These are phyloP conservation scores for Brassica cretica DNA, from an alignment of 345 rosid genomes.

Conservation along the genomic window DNA sequence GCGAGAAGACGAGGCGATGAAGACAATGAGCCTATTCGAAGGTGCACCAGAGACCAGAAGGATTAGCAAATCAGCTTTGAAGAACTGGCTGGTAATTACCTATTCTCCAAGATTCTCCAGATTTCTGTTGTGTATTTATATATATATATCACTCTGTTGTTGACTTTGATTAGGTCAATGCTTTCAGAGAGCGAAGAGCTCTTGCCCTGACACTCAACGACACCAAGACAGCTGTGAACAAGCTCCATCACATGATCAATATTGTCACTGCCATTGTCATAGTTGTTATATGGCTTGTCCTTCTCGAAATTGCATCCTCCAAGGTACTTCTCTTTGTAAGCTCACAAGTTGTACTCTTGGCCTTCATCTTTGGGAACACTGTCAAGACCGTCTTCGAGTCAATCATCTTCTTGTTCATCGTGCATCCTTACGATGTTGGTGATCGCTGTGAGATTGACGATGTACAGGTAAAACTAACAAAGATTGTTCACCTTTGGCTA, in stretches of 20 bases:
- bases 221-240: conserved; percentile 91
- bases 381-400: conserved; percentile 87
- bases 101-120: neutral
- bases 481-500: neutral
- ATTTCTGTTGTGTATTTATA: conserved; percentile 21
- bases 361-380: conserved; percentile 89
- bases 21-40: conserved; percentile 71
- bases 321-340: conserved; percentile 58
- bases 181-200: conserved; percentile 88
- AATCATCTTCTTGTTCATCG: conserved; percentile 81
- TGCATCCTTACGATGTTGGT: conserved; percentile 96
- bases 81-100: conserved; percentile 80
- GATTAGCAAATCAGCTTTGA: conserved; percentile 64
- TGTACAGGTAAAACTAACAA: conserved; percentile 53
- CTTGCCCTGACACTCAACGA: conserved; percentile 90
- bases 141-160: conserved; percentile 36
- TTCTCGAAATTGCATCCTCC: conserved; percentile 76
- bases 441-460: conserved; percentile 89
- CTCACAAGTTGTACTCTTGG: conserved; percentile 76
- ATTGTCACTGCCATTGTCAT: conserved; percentile 48
- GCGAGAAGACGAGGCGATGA: conserved; percentile 74
- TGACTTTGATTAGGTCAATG: conserved; percentile 63
- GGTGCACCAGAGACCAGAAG: conserved; percentile 58
- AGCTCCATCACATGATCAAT: conserved; percentile 75
- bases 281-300: conserved; percentile 62